These are phyloP conservation scores for Epichloe sylvatica DNA, from an alignment of 2,329 filamentous ascomycete genomes.

Conservation along the genomic window DNA sequence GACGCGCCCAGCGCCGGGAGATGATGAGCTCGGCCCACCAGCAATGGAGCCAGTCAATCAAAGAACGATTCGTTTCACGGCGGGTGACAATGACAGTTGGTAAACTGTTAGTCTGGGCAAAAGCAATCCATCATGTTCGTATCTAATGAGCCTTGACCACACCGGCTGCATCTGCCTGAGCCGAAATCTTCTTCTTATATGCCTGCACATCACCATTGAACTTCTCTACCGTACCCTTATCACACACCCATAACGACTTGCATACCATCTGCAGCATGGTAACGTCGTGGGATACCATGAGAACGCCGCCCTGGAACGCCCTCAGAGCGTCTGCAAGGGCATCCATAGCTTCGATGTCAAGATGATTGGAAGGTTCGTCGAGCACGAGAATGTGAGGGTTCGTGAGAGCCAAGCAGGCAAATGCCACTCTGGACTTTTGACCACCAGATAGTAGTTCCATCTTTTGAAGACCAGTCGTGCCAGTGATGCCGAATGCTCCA, in stretches of 20 bases:
- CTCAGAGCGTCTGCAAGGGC: conserved; percentile 72
- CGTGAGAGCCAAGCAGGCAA: conserved; percentile 84
- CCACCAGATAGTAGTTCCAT: conserved; percentile 90
- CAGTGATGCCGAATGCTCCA: conserved; percentile 79
- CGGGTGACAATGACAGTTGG: too few species aligned
- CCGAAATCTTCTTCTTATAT: conserved; percentile 92
- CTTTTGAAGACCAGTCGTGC: conserved; percentile 91
- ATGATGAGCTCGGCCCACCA: too few species aligned
- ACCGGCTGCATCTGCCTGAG: conserved; percentile 76
- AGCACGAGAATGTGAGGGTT: conserved; percentile 96
- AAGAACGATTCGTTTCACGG: too few species aligned
- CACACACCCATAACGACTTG: conserved; percentile 90
- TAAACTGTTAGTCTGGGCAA: too few species aligned
- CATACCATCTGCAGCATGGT: conserved; percentile 97
- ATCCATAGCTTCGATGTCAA: conserved; percentile 99
- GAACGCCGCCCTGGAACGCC: conserved; percentile 81
- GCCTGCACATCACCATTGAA: conserved; percentile 90
- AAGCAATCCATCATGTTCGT: not conserved
- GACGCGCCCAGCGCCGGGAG: too few species aligned
- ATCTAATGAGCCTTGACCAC: conserved; percentile 56
- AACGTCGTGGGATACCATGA: conserved; percentile 99
- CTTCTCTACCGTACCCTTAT: conserved; percentile 85
- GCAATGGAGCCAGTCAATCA: too few species aligned
- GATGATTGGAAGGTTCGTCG: conserved; percentile 95
- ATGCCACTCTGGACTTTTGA: conserved; percentile 96